A percentile compares a stretch with the other conserved stretches of the same genome.
phyloP scores from a whole-genome alignment of 2,329 filamentous ascomycete genomes.

The Blastomyces emzantsi region DNA sequence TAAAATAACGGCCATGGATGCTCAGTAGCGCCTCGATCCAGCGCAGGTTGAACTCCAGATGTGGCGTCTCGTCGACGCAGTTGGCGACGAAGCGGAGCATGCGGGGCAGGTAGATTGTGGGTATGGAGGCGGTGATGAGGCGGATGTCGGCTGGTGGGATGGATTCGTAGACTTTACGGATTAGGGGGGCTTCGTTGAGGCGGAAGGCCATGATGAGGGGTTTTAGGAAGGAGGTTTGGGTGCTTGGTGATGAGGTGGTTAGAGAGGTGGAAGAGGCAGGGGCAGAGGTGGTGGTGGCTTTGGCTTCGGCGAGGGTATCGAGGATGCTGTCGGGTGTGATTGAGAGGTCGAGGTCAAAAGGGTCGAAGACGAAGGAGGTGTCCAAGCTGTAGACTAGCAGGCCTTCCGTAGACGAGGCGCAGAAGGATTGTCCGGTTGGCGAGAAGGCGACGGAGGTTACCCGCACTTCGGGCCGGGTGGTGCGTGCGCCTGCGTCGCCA shows the following conservation, averaged over 20 bases:
- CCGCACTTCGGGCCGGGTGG: slow-evolving; percentile 68
- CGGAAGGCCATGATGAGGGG: slow-evolving; percentile 96
- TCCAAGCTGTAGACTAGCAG: slow-evolving; percentile 90
- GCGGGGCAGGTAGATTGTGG: slow-evolving; percentile 75
- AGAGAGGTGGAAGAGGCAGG: background rate
- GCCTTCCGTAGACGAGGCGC: slow-evolving; percentile 89
- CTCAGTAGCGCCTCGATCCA: slow-evolving; percentile 81
- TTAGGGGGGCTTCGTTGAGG: slow-evolving; percentile 73
- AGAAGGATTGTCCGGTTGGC: slow-evolving; percentile 82
- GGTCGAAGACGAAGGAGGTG: slow-evolving; percentile 75
- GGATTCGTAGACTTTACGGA: slow-evolving; percentile 76
- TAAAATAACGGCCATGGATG: slow-evolving; percentile 75
- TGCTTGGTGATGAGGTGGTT: slow-evolving; percentile 51
- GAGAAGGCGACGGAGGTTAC: slow-evolving; percentile 81
- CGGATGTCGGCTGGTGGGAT: slow-evolving; percentile 66
- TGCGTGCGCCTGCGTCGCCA: slow-evolving; percentile 73
- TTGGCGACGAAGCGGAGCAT: slow-evolving; percentile 79
- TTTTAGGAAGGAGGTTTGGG: slow-evolving; percentile 60
- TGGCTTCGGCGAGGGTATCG: slow-evolving; percentile 52
- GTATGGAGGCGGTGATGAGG: slow-evolving; percentile 69
- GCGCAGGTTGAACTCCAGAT: slow-evolving; percentile 86
- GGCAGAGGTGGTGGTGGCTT: slow-evolving; percentile 19
- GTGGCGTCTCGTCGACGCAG: slow-evolving; percentile 80
- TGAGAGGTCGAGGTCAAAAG: slow-evolving; percentile 89
- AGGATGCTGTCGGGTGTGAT: slow-evolving; percentile 84